A percentile compares a stretch with the other conserved stretches of the same genome.
Conservation (phyloP, 176 grass and related monocot species). For the Musa acuminata region DNA sequence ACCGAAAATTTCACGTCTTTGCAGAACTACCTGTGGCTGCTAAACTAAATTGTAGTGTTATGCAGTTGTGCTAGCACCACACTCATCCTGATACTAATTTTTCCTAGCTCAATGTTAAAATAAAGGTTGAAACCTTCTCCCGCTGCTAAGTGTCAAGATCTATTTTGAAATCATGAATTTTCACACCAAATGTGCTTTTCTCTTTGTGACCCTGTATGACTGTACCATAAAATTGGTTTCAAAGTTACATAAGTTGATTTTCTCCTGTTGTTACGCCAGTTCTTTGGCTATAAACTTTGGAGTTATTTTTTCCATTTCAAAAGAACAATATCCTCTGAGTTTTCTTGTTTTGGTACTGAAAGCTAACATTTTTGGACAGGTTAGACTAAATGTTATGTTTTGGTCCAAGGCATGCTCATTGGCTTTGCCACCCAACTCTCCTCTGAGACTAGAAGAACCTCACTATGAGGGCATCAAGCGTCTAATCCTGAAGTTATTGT, state of each 20-base stretch:
- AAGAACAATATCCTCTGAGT: not conserved
- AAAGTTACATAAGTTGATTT: not conserved
- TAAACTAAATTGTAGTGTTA: not conserved
- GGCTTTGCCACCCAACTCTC: slow-evolving; percentile 69
- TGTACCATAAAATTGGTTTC: not conserved
- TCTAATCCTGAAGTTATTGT: slow-evolving; percentile 56
- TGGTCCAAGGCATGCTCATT: slow-evolving; percentile 85
- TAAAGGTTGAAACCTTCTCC: not conserved
- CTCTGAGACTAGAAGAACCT: slow-evolving; percentile 67
- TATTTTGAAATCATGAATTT: not conserved
- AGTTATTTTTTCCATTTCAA: not conserved
- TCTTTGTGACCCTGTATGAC: not conserved
- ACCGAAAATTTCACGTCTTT: not conserved
- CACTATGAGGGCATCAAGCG: slow-evolving; percentile 54
- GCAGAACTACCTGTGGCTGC: not conserved
- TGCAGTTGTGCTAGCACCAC: not conserved
- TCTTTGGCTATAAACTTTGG: not conserved
- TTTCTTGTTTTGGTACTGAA: not conserved
- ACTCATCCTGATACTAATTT: not conserved
- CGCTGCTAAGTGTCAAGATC: not conserved
- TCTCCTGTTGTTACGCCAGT: not conserved
- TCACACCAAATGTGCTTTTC: not conserved
- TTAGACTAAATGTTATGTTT: slow-evolving; percentile 74
- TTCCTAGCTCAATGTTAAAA: not conserved
- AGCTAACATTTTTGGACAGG: slow-evolving; percentile 32